phyloP scores from a whole-genome alignment of 345 rosid genomes.

The Aquilaria malaccensis region DNA sequence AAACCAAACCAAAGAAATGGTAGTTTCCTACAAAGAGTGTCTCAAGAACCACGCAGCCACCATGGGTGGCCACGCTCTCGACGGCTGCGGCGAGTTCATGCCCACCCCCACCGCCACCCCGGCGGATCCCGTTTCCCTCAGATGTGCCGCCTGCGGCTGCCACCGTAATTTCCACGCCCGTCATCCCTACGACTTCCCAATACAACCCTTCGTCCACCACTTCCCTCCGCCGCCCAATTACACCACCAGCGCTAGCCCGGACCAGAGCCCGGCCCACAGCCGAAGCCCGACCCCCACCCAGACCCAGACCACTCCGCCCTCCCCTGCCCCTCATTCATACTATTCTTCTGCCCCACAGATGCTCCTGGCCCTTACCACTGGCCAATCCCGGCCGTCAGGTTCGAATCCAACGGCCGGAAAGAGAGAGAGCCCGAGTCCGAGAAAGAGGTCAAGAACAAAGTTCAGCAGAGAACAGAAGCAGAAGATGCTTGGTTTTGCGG shows the following conservation, averaged over 20 bases:
- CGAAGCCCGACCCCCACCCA: conserved; percentile 22
- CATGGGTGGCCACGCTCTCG: conserved; percentile 69
- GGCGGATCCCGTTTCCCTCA: conserved; percentile 44
- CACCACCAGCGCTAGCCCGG: conserved; percentile 31
- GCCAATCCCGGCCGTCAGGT: conserved; percentile 25
- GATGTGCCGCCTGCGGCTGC: conserved; percentile 87
- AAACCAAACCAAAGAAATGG: conserved; percentile 14
- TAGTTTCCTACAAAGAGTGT: conserved; percentile 72
- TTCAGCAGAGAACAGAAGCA: conserved; percentile 63
- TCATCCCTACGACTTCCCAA: conserved; percentile 19
- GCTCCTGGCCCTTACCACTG: conserved; percentile 46
- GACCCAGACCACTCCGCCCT: conserved; percentile 28
- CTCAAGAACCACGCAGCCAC: conserved; percentile 72
- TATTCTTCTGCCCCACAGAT: conserved; percentile 59
- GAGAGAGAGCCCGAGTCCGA: conserved; percentile 25
- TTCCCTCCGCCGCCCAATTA: conserved; percentile 14
- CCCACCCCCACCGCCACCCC: conserved; percentile 26
- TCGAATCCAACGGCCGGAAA: conserved; percentile 7
- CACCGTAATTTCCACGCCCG: conserved; percentile 97
- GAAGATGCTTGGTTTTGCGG: conserved; percentile 64
- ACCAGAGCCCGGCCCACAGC: conserved; percentile 25
- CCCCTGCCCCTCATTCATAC: conserved; percentile 57
- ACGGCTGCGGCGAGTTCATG: conserved; percentile 92
- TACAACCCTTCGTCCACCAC: conserved; percentile 16
- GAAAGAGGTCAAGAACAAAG: conserved; percentile 57